These are phyloP conservation scores for Globisporangium camurandrum DNA, from an alignment of 352 stramenopile genomes.

Conservation along the genomic window DNA sequence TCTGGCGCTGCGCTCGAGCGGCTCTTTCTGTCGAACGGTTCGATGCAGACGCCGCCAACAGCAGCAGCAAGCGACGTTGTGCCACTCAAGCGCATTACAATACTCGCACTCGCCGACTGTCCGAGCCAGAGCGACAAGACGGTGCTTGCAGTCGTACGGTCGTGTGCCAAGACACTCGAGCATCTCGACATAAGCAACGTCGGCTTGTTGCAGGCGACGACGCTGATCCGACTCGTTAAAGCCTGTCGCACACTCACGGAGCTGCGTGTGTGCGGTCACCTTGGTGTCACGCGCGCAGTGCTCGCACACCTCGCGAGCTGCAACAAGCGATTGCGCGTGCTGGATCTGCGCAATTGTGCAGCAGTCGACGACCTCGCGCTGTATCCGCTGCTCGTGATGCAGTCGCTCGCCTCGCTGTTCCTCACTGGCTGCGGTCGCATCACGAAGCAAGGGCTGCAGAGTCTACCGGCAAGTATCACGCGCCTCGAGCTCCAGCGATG, in stretches of 20 bases:
- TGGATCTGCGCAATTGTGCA: conserved; percentile 48
- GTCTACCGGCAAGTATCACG: conserved; percentile 29
- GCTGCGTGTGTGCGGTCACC: conserved; percentile 27
- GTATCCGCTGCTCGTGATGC: conserved; percentile 55
- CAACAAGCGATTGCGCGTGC: conserved; percentile 43
- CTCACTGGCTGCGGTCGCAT: conserved; percentile 30
- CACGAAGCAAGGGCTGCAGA: conserved; percentile 31
- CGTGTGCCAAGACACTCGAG: conserved; percentile 20
- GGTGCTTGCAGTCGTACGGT: conserved; percentile 22
- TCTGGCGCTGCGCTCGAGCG: conserved; percentile 33
- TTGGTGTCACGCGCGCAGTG: conserved; percentile 31
- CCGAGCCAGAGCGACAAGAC: conserved; percentile 21
- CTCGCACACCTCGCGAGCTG: conserved; percentile 39
- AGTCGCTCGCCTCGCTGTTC: conserved; percentile 36
- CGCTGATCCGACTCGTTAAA: conserved; percentile 35
- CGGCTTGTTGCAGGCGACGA: conserved; percentile 13
- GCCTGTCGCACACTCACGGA: conserved; percentile 17
- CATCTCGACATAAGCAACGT: conserved; percentile 32
- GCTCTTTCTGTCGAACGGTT: conserved; percentile 34
- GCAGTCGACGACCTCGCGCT: conserved; percentile 51
- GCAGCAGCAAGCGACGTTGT: not conserved
- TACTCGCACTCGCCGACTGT: conserved; percentile 20
- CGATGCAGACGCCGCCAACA: conserved; percentile 6
- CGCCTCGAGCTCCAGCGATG: conserved; percentile 25
- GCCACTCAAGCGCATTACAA: conserved; percentile 18